Evolutionary conservation across 805 yeast species (phyloP).

Genomic region (Candida palmyrensis): DNA sequence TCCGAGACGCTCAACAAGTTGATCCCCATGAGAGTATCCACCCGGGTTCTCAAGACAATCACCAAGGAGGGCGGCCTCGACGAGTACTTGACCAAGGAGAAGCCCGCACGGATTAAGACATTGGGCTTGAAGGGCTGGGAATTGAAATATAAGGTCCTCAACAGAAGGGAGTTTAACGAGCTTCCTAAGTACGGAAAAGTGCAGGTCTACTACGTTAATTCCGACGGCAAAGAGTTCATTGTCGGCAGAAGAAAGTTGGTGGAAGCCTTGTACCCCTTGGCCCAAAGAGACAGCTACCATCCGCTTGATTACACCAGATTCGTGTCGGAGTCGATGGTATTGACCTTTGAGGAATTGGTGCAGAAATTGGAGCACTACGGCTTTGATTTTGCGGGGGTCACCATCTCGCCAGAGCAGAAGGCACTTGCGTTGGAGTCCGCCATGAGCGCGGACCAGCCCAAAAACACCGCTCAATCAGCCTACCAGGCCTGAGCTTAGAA

Average conservation of each 20-base stretch:
- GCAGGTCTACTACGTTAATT: constrained; percentile 48
- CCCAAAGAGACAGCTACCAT: constrained; percentile 39
- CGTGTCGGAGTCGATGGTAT: constrained; percentile 36
- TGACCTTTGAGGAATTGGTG: constrained; percentile 45
- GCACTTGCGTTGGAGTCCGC: background rate
- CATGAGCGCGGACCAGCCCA: too few species aligned
- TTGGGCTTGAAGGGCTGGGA: constrained; percentile 92
- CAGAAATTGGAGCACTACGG: constrained; percentile 41
- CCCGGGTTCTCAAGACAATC: constrained; percentile 81
- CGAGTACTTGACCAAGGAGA: constrained; percentile 79
- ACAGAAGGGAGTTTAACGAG: constrained; percentile 32
- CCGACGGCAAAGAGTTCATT: constrained; percentile 41
- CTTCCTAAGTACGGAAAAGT: constrained; percentile 34
- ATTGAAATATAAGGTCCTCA: constrained; percentile 69
- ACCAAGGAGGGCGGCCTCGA: constrained; percentile 95
- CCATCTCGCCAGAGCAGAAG: constrained; percentile 5
- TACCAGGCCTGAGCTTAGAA: too few species aligned
- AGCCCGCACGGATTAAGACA: constrained; percentile 85
- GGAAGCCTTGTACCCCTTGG: constrained; percentile 48
- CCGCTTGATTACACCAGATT: constrained; percentile 45
- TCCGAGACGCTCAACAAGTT: constrained; percentile 66
- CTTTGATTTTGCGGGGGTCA: constrained; percentile 31
- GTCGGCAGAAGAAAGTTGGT: constrained; percentile 66
- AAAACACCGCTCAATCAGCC: too few species aligned
- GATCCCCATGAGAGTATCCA: constrained; percentile 58